Base-by-base conservation (phyloP, 2,329 filamentous ascomycete species). In the Diaporthe ampelina region DNA sequence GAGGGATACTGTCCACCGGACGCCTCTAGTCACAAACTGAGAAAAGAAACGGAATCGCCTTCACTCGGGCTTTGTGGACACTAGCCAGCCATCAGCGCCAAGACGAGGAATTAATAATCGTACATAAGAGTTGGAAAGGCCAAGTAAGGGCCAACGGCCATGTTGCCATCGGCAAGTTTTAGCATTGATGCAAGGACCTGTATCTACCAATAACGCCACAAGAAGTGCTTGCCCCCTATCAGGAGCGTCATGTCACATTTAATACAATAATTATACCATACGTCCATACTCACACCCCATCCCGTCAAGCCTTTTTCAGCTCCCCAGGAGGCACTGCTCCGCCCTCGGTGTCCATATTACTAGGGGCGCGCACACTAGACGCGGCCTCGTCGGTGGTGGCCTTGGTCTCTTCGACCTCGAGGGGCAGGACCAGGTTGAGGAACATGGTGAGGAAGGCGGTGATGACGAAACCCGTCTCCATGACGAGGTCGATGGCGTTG, bases 401-500 rank as follows among this genome's bases (percentile, higher is more conserved):
- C 17, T 92, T 90, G 0, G 87, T 86, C 78, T 94, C 93, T 78
- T 94, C 94, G n/a, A 93, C 84, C 83, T 97, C 95, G 79, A 94
- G 92, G 0, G 92, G 90, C 21, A 97, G 84, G 0, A 90, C 77
- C 67, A 97, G 82, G 81, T 97, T 97, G 67, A 98, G 86, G 29
- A 94, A 82, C 80, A 97, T 87, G 68, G 91, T 91, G 54, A 95
- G 81, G 32, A 95, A 88, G 0, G 94, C 95, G 0, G 94, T 93
- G 26, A 97, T 87, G 0, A 92, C 92, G 76, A 94, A 94, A 0
- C 93, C 93, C 0, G 93, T 95, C 83, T 93, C 89, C 89, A 95
- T 92, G 73, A 95, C 86, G 54, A 95, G 85, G 6, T 88, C 87
- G 74, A 95, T 91, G 69, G 94, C 94, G 78, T 95, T 92, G 74